Conservation (phyloP, 768 basidiomycete species). For the Plicaturopsis crispa region DNA sequence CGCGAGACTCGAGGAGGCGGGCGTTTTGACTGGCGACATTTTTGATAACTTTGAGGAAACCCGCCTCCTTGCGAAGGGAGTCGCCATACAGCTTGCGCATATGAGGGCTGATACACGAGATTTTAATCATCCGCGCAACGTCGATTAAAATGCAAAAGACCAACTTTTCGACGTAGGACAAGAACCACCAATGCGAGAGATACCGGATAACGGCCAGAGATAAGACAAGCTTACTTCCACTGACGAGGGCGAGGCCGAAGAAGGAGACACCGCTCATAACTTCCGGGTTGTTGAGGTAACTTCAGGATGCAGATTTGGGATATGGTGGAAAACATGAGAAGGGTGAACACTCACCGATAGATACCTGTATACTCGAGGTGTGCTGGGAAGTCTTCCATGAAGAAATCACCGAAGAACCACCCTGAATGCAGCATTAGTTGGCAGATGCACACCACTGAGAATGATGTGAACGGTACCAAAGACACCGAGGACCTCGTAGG, state of each 20-base stretch:
- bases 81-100: conserved; percentile 96
- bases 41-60: conserved; percentile 97
- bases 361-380: conserved; percentile 95
- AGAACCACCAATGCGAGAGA: conserved; percentile 94
- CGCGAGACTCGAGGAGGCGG: conserved; percentile 63
- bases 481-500: conserved; percentile 86
- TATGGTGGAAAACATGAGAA: not conserved
- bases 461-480: conserved; percentile 52
- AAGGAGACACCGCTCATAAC: conserved; percentile 94
- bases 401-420: conserved; percentile 99
- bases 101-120: conserved; percentile 64
- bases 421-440: conserved; percentile 34
- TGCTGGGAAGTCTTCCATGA: conserved; percentile 88
- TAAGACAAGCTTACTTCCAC: conserved; percentile 88
- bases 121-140: not conserved
- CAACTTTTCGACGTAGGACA: conserved; percentile 85
- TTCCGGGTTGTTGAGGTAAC: conserved; percentile 93
- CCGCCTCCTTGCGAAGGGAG: conserved; percentile 89
- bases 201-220: conserved; percentile 78
- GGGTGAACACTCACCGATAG: conserved; percentile 56
- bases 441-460: not conserved
- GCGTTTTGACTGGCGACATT: conserved; percentile 83
- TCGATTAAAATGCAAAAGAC: conserved; percentile 18
- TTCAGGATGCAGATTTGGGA: conserved; percentile 15
- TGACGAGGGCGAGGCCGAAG: conserved; percentile 89